Evolutionary conservation across 768 basidiomycete genomes (phyloP).

Genomic region (Hericium rajendrae): DNA sequence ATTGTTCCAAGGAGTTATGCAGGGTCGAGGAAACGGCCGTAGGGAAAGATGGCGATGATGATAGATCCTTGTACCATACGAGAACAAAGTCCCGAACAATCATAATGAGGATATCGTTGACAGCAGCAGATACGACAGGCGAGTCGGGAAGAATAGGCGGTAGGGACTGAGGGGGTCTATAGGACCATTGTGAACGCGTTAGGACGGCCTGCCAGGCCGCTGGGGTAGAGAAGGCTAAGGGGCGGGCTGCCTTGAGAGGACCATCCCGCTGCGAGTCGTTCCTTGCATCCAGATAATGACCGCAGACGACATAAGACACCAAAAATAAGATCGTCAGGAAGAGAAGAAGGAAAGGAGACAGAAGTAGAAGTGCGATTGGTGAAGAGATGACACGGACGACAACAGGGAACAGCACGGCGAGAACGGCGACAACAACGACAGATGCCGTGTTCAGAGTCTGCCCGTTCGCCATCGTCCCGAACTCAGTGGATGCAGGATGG

Average conservation of each 20-base stretch:
- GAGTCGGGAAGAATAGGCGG: conserved; percentile 57
- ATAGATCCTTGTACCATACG: conserved; percentile 83
- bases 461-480: background rate
- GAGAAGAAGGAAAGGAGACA: conserved; percentile 50
- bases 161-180: conserved; percentile 56
- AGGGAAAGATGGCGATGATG: conserved; percentile 83
- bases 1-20: conserved; percentile 49
- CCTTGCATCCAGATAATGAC: conserved; percentile 45
- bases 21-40: conserved; percentile 70
- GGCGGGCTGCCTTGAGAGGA: conserved; percentile 53
- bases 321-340: conserved; percentile 42
- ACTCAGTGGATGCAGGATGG: too few species aligned
- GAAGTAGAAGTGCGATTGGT: conserved; percentile 51
- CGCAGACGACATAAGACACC: conserved; percentile 22
- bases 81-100: conserved; percentile 82
- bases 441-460: conserved; percentile 20
- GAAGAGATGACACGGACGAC: conserved; percentile 51
- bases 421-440: conserved; percentile 46
- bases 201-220: conserved; percentile 92
- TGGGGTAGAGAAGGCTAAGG: conserved; percentile 81
- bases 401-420: conserved; percentile 49
- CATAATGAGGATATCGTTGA: conserved; percentile 76
- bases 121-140: conserved; percentile 53
- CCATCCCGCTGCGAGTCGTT: conserved; percentile 23
- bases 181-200: conserved; percentile 86